Evolutionary conservation across 78 protist genomes (phyloP), one percentile per base, ranked within the genome.

Genomic region (Dictyostelium capitatum): DNA sequence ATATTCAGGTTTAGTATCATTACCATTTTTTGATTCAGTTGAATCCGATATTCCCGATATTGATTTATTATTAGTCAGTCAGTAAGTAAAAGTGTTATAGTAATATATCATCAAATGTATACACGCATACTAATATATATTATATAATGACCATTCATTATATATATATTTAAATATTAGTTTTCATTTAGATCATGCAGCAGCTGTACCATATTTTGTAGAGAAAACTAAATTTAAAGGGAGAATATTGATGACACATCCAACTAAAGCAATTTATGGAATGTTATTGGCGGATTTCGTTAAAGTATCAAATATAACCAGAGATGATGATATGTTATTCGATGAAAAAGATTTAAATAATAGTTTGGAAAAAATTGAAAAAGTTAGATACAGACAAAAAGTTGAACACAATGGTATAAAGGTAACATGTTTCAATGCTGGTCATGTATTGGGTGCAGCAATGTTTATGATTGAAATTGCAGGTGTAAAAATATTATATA

Each of bases 371-470:
- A 56, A 65, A 64, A 94, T 96, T 17, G 96, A 91, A 48, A 79
- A 83, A 25, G 46, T 98, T 47, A 82, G 96, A 64, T 98, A 95
- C 79, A 97, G 97, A 78, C 97, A 97, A 79, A 92, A 89, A 32
- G 65, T 81, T 3, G 96, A 89, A 54, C 82, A 82, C n/a, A 80
- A 62, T 43, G 96, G 96, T 53, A 94, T 94, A 15, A 94, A 89
- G 47, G 89, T 94, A 4, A 56, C 70, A 28, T 83, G 97, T 57
- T 96, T 90, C 83, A 96, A 97, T 53, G 99, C 99, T 0, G 99
- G 99, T 6, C 99, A 99, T 89, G 99, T 99, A 15, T 96, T 99
- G 30, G 99, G 99, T 14, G 99, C 99, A 2, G 98, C 98, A 41
- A 97, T 98, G 99, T 98, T 97, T 92, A 41, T 84, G 82, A 62